Percentiles rank a stretch among this genome's conserved stretches.
These are phyloP conservation scores for Cucumis melo DNA, from an alignment of 306 rosid species.

Conservation along the genomic window DNA sequence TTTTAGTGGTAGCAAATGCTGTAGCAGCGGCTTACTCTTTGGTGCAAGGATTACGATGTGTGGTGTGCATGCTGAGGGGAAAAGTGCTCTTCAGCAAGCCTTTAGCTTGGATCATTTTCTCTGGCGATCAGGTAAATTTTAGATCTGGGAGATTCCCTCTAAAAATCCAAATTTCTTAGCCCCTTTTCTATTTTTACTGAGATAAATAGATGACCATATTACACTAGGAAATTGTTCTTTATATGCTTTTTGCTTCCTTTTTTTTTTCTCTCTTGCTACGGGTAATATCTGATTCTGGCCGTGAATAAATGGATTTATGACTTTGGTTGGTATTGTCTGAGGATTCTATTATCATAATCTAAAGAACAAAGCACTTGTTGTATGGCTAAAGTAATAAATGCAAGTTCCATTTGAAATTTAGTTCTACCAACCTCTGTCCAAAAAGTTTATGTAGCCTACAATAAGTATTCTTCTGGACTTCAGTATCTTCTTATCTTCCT, in stretches of 20 bases:
- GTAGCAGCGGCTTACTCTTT: constrained; percentile 60
- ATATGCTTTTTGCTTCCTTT: neutral
- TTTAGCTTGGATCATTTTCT: constrained; percentile 75
- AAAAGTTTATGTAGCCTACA: neutral
- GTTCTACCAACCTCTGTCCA: neutral
- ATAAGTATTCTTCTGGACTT: neutral
- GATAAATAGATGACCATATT: neutral
- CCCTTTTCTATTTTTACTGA: neutral
- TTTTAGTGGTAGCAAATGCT: constrained; percentile 62
- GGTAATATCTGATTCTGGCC: neutral
- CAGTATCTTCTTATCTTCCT: neutral
- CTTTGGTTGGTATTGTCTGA: neutral
- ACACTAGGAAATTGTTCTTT: neutral
- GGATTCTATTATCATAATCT: neutral
- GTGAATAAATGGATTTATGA: neutral
- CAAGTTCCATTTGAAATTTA: neutral
- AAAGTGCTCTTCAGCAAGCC: constrained; percentile 56
- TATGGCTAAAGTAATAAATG: neutral
- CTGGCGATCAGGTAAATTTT: constrained; percentile 60
- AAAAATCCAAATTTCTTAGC: neutral
- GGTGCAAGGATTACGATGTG: constrained; percentile 54
- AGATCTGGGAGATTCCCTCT: neutral
- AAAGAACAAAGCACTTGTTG: neutral
- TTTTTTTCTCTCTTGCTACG: neutral
- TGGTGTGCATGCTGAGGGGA: constrained; percentile 44